phyloP scores from a whole-genome alignment of 257 asterid genomes.

The Solanum lycopersicoides region DNA sequence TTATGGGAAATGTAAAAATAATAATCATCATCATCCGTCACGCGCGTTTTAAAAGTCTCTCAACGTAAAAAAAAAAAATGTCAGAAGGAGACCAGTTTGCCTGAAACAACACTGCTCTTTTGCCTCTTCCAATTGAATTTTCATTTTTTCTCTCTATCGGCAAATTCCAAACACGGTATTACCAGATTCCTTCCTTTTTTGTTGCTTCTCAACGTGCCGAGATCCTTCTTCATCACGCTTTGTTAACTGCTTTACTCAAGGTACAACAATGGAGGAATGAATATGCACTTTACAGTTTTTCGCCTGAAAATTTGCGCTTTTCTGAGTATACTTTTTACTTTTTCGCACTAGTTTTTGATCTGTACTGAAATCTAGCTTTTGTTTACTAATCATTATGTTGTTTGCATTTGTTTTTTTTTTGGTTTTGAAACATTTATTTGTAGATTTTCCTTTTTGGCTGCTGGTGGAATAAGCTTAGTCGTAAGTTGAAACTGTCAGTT shows the following conservation, averaged over 20 bases:
- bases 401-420: not conserved
- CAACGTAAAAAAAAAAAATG: not conserved
- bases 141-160: not conserved
- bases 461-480: not conserved
- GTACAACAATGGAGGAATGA: not conserved
- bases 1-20: not conserved
- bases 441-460: not conserved
- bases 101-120: not conserved
- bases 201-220: not conserved
- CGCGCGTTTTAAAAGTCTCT: not conserved
- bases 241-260: slow-evolving; percentile 18
- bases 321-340: not conserved
- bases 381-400: not conserved
- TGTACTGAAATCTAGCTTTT: not conserved
- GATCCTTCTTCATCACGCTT: not conserved
- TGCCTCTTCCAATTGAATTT: not conserved
- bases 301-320: not conserved
- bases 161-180: not conserved
- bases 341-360: slow-evolving; percentile 5
- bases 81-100: not conserved
- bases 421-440: not conserved
- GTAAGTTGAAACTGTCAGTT: not conserved
- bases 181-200: not conserved
- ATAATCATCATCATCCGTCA: not conserved
- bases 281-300: not conserved